Base-by-base conservation (phyloP, 495 filamentous ascomycete species). In the Delitschia confertaspora region DNA sequence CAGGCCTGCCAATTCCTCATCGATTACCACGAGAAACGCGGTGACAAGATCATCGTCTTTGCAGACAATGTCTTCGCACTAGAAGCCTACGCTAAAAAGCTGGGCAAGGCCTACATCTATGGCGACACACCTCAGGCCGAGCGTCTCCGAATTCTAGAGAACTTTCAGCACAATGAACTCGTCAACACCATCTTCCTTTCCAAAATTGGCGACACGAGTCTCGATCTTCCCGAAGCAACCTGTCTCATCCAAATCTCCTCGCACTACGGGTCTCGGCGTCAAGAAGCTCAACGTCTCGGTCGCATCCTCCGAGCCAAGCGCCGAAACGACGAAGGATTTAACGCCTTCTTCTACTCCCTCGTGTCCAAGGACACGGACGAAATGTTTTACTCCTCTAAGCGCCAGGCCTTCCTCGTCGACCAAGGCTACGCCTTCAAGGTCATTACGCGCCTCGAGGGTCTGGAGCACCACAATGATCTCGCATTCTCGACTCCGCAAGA, bases 401-500 rank as follows among this genome's bases (percentile, higher is more conserved):
- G 91, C 16, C 91, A 99, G 60, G 93, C 91, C 19, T 99, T 99
- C 72, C 73, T 99, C 3, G 88, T 99, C 35, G 91, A 99, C 54
- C 91, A 99, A 62, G 91, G 91, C 25, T 99, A 99, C 63, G 91
- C 91, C 14, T 96, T 96, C 73, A 96, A 96, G 63, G 91, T 99
- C 45, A 99, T 99, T 62, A 96, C 91, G 1, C 87, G 94, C 58
- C 72, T 99, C 5, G 79, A 87, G 54, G 89, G 89, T 19, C 87
- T 96, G 40, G 87, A 95, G 49, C 71, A 83, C 26, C 78, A 87
- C 23, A 77, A 82, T 5, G 80, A 80, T 4, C 76, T 96, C 7
- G 82, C 83, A 2, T 95, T 88, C 62, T 69, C 75, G 0, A 85
- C 87, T 1, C 71, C 87, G 0, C 69, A 77, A 9, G 89, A 96